phyloP scores from a whole-genome alignment of 768 basidiomycete species.

The Clitopilus hobsonii region DNA sequence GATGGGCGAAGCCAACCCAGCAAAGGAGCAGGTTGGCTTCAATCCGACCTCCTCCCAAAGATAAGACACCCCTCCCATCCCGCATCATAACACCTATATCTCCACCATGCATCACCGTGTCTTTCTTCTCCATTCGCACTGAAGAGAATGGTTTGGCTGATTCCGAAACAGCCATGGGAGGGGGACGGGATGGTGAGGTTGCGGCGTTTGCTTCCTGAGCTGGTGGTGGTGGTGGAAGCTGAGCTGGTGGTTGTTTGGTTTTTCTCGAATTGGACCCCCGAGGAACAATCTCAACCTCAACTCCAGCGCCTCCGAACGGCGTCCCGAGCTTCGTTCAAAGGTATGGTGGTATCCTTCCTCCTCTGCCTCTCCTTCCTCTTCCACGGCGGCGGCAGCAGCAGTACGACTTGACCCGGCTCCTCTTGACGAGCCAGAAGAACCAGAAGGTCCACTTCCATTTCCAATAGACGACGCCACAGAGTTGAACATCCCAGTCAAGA shows the following conservation, averaged over 20 bases:
- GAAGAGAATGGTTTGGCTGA: neutral
- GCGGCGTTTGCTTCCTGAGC: neutral
- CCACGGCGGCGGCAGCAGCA: too few relatives aligned
- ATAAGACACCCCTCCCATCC: neutral
- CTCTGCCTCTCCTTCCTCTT: neutral
- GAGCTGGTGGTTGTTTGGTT: neutral
- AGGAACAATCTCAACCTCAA: neutral
- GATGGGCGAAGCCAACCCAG: too few relatives aligned
- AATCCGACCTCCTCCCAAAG: too few relatives aligned
- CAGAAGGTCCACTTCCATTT: too few relatives aligned
- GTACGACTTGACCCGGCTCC: too few relatives aligned
- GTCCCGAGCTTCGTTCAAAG: neutral
- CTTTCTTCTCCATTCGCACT: neutral
- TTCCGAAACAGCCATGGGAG: neutral
- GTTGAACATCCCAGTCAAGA: neutral
- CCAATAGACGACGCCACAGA: too few relatives aligned
- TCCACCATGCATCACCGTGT: neutral
- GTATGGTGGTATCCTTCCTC: neutral
- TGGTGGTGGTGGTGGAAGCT: too few relatives aligned
- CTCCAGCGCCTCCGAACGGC: neutral
- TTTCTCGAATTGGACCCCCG: neutral
- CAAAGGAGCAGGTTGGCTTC: too few relatives aligned
- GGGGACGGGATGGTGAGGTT: neutral
- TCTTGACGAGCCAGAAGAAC: too few relatives aligned
- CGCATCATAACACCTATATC: neutral